Base-by-base conservation (phyloP, 2,329 filamentous ascomycete genomes). In the Colletotrichum acutatum region DNA sequence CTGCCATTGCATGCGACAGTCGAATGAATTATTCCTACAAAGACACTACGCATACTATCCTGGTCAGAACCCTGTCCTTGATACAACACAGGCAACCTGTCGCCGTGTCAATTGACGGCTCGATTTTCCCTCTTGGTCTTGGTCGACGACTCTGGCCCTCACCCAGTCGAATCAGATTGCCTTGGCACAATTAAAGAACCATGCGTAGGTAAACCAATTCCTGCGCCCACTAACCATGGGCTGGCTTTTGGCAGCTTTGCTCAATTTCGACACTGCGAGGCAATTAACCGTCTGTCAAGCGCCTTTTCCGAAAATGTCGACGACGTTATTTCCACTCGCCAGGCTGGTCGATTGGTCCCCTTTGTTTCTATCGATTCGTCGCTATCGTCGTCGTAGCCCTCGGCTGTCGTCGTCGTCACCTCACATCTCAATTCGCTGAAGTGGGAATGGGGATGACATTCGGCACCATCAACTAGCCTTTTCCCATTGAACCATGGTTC, bases 181-280 rank as follows among this genome's bases (percentile, higher is more conserved):
- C 70, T 72, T 72, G 66, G 70, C 66, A 53, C 62, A 72, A 72
- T 72, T 57, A 70, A 16, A 70, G 46, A 72, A 53, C 66, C 70
- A 54, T 70, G 70, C 19, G 56, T 54, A 57, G 28, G 60, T 37
- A 37, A 72, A 61, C 58, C 42, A 52, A 70, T 70, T 56, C 66
- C 62, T 46, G 66, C 46, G 46, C 12, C 22, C 28, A 49, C 34
- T 24, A 37, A 56, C 54, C 66, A 64, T 37, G 19, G 42, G 62
- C n/a, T 60, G 59, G 46, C 26, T 26, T 37, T 54, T 64, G 46
- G 16, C 61, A 64, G 69, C 58, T 46, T 59, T 46, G 59, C 57
- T 59, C 66, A 69, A 72, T 69, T 56, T 72, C 69, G 54, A 70
- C 54, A 34, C 46, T 65, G 46, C 66, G 34, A 34, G 56, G 60